Evolutionary conservation across 2,329 filamentous ascomycete species (phyloP).

Genomic region (Talaromyces sp.): DNA sequence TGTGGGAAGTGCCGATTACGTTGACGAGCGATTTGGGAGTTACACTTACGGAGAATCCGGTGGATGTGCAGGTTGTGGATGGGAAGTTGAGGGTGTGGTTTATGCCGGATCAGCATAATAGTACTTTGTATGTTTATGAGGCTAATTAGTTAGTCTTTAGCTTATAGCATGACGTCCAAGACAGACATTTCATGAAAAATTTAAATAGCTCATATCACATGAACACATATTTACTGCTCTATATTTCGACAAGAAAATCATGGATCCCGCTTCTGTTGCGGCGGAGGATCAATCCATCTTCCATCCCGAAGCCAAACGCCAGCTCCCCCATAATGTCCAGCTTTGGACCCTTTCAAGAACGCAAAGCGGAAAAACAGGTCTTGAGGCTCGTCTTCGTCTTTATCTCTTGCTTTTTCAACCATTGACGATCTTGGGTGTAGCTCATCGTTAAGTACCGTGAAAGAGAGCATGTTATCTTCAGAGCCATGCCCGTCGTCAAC

Average conservation of each 20-base stretch:
- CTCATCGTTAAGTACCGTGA: background rate
- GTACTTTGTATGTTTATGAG: slow-evolving; percentile 47
- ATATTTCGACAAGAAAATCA: background rate
- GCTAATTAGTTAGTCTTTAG: slow-evolving; percentile 18
- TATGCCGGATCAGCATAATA: slow-evolving; percentile 45
- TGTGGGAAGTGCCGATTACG: slow-evolving; percentile 45
- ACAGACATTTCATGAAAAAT: background rate
- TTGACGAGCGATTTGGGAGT: slow-evolving; percentile 38
- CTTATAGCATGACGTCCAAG: too few relatives aligned
- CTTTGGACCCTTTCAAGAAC: slow-evolving; percentile 39
- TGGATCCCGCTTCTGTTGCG: slow-evolving; percentile 12
- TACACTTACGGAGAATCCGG: slow-evolving; percentile 46
- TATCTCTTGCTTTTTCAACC: slow-evolving; percentile 12
- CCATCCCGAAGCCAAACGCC: slow-evolving; percentile 39
- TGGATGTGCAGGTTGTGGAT: slow-evolving; percentile 43
- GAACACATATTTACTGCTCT: background rate
- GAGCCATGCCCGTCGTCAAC: background rate
- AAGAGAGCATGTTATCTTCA: background rate
- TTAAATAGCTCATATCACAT: background rate
- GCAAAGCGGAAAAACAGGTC: slow-evolving; percentile 46
- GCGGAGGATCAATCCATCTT: slow-evolving; percentile 28
- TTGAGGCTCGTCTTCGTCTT: slow-evolving; percentile 30
- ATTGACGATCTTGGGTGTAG: slow-evolving; percentile 10
- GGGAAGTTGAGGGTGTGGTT: slow-evolving; percentile 46
- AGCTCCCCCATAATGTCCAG: slow-evolving; percentile 35